Evolutionary conservation across 148 eudicot genomes (phyloP).

Genomic region (Dysphania ambrosioides): DNA sequence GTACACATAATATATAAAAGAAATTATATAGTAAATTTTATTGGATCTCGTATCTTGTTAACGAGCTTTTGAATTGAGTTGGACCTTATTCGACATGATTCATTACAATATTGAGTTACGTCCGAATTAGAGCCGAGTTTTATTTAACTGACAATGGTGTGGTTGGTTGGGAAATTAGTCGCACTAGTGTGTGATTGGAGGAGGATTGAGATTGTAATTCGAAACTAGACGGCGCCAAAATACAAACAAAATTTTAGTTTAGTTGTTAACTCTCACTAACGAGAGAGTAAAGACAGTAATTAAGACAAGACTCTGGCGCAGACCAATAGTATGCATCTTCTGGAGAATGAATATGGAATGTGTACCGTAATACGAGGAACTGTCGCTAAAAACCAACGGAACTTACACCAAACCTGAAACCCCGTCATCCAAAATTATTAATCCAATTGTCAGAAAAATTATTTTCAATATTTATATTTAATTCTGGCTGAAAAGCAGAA

Average conservation of each 20-base stretch:
- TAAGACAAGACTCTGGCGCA: neutral
- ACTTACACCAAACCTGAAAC: slow-evolving; percentile 22
- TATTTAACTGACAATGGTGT: too few relatives aligned
- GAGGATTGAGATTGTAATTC: neutral
- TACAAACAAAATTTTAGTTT: neutral
- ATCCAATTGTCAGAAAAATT: too few relatives aligned
- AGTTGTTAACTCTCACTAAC: neutral
- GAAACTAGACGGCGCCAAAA: slow-evolving; percentile 6
- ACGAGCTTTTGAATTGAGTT: too few relatives aligned
- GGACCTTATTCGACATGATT: too few relatives aligned
- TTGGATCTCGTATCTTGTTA: too few relatives aligned
- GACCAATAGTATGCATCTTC: slow-evolving; percentile 8
- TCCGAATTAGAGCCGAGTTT: too few relatives aligned
- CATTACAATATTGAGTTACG: too few relatives aligned
- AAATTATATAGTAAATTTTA: too few relatives aligned
- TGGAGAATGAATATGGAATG: slow-evolving; percentile 18
- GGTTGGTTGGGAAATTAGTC: too few relatives aligned
- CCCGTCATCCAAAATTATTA: neutral
- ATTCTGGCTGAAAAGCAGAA: slow-evolving; percentile 16
- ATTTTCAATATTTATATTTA: neutral
- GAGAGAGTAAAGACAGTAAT: too few relatives aligned
- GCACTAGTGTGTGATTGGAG: too few relatives aligned
- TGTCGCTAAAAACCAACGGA: neutral
- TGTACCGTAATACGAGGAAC: slow-evolving; percentile 9
- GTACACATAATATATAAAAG: too few relatives aligned